phyloP scores from a whole-genome alignment of 495 filamentous ascomycete species.

The Schizothecium vesticola region DNA sequence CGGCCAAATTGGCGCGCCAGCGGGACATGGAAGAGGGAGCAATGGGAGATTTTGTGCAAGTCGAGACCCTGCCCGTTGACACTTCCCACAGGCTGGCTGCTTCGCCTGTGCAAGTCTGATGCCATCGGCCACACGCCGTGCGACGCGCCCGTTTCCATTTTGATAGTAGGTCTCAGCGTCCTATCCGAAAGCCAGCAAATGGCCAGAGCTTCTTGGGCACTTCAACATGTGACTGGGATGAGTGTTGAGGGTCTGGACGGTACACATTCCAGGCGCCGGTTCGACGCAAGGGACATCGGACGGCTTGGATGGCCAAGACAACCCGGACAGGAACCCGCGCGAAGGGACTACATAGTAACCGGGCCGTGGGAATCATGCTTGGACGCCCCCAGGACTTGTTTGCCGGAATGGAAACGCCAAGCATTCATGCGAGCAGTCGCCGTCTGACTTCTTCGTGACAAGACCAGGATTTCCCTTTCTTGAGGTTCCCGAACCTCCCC shows the following conservation, averaged over 20 bases:
- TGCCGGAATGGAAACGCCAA: background rate
- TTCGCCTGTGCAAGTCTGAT: constrained; percentile 5
- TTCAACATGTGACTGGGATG: background rate
- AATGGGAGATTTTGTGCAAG: background rate
- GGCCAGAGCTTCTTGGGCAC: background rate
- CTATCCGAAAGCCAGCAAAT: no score
- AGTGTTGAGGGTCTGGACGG: background rate
- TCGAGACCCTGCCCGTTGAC: background rate
- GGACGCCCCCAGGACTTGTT: background rate
- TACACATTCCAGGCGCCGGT: background rate
- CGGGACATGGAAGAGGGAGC: background rate
- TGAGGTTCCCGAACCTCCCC: background rate
- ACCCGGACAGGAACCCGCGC: background rate
- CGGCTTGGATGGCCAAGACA: background rate
- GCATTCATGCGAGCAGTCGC: background rate
- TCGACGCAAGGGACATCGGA: background rate
- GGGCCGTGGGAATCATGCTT: background rate
- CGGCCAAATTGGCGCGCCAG: background rate
- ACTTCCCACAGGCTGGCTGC: background rate
- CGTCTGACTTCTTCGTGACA: background rate
- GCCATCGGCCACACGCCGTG: background rate
- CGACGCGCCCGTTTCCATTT: constrained; percentile 3
- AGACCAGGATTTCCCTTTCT: background rate
- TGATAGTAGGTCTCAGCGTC: background rate
- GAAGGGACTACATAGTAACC: background rate